Evolutionary conservation across 1,284 basidiomycete genomes (phyloP).

Genomic region (Mycena sp.): DNA sequence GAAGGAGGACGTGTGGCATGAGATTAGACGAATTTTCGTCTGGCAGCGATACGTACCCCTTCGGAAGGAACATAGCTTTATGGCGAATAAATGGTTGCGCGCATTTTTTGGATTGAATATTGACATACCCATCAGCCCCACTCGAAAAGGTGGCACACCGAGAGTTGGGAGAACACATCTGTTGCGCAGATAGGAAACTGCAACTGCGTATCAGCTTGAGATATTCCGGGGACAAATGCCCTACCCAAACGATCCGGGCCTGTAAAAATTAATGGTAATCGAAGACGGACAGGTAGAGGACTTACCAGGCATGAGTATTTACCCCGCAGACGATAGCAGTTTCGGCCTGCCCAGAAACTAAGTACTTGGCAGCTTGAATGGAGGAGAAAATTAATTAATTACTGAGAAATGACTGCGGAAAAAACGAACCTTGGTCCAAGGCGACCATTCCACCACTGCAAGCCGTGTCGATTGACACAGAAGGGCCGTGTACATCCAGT

Average conservation of each 20-base stretch:
- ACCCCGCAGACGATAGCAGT: conserved; percentile 45
- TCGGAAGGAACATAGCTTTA: conserved; percentile 45
- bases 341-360: conserved; percentile 44
- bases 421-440: conserved; percentile 43
- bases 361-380: conserved; percentile 43
- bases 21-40: not conserved
- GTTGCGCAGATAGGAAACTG: conserved; percentile 46
- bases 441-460: conserved; percentile 48
- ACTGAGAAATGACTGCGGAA: not conserved
- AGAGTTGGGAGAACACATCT: conserved; percentile 46
- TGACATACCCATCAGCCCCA: conserved; percentile 46
- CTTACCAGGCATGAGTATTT: conserved; percentile 46
- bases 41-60: conserved; percentile 30
- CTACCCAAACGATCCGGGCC: conserved; percentile 18
- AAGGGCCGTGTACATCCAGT: conserved; percentile 48
- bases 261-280: not conserved
- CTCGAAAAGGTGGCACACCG: conserved; percentile 49
- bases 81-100: too few relatives aligned
- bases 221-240: not conserved
- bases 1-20: not conserved
- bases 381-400: not conserved
- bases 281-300: not conserved
- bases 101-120: too few relatives aligned
- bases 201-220: not conserved
- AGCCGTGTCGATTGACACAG: conserved; percentile 47